These are phyloP conservation scores for Amanita phalloides DNA, from an alignment of 768 basidiomycete genomes.

Conservation along the genomic window DNA sequence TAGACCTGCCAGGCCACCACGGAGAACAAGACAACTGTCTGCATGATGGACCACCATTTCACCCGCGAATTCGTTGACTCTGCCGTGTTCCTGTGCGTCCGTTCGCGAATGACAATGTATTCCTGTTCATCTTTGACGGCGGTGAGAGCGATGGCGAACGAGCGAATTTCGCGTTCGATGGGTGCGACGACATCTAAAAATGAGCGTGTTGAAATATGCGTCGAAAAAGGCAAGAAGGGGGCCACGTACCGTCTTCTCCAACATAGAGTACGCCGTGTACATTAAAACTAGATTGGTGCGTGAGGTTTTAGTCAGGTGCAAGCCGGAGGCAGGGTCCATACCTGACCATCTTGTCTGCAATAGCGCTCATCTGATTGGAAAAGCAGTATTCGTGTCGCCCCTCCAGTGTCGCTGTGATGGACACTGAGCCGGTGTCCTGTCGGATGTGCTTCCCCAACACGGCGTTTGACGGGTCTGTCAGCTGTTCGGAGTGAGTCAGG, in stretches of 20 bases:
- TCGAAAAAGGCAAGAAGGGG: background rate
- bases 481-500: slow-evolving; percentile 30
- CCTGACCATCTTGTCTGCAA: slow-evolving; percentile 94
- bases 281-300: slow-evolving; percentile 61
- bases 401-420: slow-evolving; percentile 79
- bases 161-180: slow-evolving; percentile 91
- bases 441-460: slow-evolving; percentile 73
- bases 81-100: slow-evolving; percentile 87
- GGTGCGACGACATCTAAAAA: slow-evolving; percentile 82
- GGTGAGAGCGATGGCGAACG: slow-evolving; percentile 68
- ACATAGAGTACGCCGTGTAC: slow-evolving; percentile 96
- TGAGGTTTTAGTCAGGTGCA: slow-evolving; percentile 1
- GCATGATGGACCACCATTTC: slow-evolving; percentile 98
- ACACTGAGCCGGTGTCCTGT: slow-evolving; percentile 80
- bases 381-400: slow-evolving; percentile 95
- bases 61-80: slow-evolving; percentile 91
- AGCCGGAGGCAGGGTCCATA: slow-evolving; percentile 25
- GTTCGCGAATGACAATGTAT: slow-evolving; percentile 93
- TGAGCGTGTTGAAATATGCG: background rate
- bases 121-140: slow-evolving; percentile 98
- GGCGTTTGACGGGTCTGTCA: slow-evolving; percentile 63
- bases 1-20: slow-evolving; percentile 97
- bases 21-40: slow-evolving; percentile 75
- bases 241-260: slow-evolving; percentile 68
- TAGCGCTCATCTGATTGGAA: slow-evolving; percentile 96